These are phyloP conservation scores for Phialophora tarda DNA, from an alignment of 2,329 filamentous ascomycete species.

Conservation along the genomic window DNA sequence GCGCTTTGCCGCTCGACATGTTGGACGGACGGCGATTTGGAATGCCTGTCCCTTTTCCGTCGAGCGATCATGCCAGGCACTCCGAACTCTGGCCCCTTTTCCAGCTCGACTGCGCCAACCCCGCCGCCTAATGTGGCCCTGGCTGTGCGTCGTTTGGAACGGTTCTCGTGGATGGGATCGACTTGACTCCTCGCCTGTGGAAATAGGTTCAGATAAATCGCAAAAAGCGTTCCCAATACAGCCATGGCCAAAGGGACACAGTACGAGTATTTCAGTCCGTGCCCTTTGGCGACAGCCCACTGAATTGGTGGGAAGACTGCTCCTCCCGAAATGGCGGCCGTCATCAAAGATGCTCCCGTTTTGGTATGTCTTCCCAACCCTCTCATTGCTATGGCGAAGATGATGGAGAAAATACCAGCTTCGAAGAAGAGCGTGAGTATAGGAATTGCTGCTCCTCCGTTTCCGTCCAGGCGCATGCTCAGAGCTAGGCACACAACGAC, in stretches of 20 bases:
- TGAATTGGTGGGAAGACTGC: slow-evolving; percentile 62
- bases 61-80: slow-evolving; percentile 30
- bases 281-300: slow-evolving; percentile 48
- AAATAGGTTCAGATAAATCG: slow-evolving; percentile 59
- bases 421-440: slow-evolving; percentile 65
- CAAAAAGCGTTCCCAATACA: slow-evolving; percentile 58
- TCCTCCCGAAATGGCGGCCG: slow-evolving; percentile 61
- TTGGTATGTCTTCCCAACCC: slow-evolving; percentile 65
- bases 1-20: slow-evolving; percentile 30
- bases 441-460: slow-evolving; percentile 54
- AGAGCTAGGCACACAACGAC: slow-evolving; percentile 59
- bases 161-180: slow-evolving; percentile 52
- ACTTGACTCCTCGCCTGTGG: slow-evolving; percentile 57
- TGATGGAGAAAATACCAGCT: slow-evolving; percentile 64
- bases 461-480: slow-evolving; percentile 56
- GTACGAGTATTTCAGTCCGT: slow-evolving; percentile 56
- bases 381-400: slow-evolving; percentile 64
- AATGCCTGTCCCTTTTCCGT: slow-evolving; percentile 25
- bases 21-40: slow-evolving; percentile 23
- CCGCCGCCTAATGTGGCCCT: slow-evolving; percentile 7
- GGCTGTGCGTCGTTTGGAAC: slow-evolving; percentile 14
- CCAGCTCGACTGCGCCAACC: slow-evolving; percentile 8
- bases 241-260: slow-evolving; percentile 61
- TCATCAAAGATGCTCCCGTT: slow-evolving; percentile 59
- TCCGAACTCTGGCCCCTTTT: slow-evolving; percentile 21